These are phyloP conservation scores for Arachnopeziza araneosa DNA, from an alignment of 2,329 filamentous ascomycete species.

Conservation along the genomic window DNA sequence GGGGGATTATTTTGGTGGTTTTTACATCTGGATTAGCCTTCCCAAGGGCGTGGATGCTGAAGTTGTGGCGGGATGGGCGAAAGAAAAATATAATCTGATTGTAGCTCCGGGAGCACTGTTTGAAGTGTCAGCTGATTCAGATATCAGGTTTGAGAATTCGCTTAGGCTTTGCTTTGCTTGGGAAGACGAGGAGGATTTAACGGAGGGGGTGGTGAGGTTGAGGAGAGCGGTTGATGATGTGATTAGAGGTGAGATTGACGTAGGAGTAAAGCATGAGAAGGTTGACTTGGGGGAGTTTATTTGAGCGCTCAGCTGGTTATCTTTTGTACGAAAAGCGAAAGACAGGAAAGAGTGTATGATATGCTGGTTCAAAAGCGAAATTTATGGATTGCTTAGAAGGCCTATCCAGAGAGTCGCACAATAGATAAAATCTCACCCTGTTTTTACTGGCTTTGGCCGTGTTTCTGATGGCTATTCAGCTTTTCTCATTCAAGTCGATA, in stretches of 20 bases:
- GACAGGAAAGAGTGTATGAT: too few species aligned
- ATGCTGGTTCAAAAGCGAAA: too few species aligned
- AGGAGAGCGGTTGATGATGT: slow-evolving; percentile 39
- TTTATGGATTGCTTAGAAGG: too few species aligned
- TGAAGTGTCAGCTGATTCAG: slow-evolving; percentile 54
- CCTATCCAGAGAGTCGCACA: too few species aligned
- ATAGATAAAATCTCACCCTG: too few species aligned
- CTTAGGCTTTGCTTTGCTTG: slow-evolving; percentile 68
- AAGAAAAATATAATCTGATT: slow-evolving; percentile 58
- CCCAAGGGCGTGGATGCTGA: slow-evolving; percentile 46
- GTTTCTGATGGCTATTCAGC: too few species aligned
- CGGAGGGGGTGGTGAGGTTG: slow-evolving; percentile 62
- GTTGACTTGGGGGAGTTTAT: slow-evolving; percentile 19
- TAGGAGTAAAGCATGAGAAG: slow-evolving; percentile 4
- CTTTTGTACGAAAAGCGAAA: too few species aligned
- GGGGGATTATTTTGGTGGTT: slow-evolving; percentile 62
- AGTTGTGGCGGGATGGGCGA: slow-evolving; percentile 50
- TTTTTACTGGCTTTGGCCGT: too few species aligned
- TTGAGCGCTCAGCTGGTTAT: background rate
- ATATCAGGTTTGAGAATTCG: slow-evolving; percentile 50
- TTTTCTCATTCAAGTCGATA: too few species aligned
- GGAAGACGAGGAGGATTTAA: slow-evolving; percentile 60
- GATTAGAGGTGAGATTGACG: background rate
- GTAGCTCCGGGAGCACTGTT: slow-evolving; percentile 67
- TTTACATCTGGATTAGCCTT: slow-evolving; percentile 77